Evolutionary conservation across 1,139 yeast species (phyloP).

Genomic region (Candida mesenterica): DNA sequence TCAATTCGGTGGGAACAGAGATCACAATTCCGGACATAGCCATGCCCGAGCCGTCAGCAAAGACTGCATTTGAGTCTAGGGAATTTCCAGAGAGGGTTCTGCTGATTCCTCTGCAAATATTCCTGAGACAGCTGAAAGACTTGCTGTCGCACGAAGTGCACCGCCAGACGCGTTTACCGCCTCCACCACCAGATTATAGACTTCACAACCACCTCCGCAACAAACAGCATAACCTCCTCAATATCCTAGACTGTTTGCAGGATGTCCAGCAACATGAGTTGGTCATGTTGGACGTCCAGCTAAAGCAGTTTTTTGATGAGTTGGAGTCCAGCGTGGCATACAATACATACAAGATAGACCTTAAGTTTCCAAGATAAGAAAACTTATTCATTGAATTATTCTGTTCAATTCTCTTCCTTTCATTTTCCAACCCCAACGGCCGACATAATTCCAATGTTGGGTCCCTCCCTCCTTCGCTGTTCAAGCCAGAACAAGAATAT

Average conservation of each 20-base stretch:
- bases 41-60: not conserved
- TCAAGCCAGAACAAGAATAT: no score
- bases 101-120: not conserved
- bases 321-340: conserved; percentile 13
- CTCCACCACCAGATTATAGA: conserved; percentile 9
- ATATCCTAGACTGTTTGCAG: conserved; percentile 15
- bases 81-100: not conserved
- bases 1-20: conserved; percentile 9
- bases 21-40: conserved; percentile 5
- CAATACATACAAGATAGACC: conserved; percentile 12
- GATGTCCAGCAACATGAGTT: conserved; percentile 12
- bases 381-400: not conserved
- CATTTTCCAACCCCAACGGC: not conserved
- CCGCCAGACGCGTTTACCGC: conserved; percentile 2
- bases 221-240: conserved; percentile 11
- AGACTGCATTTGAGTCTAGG: not conserved
- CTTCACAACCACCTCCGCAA: conserved; percentile 13
- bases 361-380: not conserved
- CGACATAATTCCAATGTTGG: no score
- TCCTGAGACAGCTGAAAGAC: not conserved
- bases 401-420: no score
- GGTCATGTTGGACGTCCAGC: conserved; percentile 7
- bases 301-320: conserved; percentile 10
- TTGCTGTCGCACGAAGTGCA: not conserved
- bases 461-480: no score